Evolutionary conservation across 2,329 filamentous ascomycete species (phyloP).

Genomic region (Diplocarpon rosae): DNA sequence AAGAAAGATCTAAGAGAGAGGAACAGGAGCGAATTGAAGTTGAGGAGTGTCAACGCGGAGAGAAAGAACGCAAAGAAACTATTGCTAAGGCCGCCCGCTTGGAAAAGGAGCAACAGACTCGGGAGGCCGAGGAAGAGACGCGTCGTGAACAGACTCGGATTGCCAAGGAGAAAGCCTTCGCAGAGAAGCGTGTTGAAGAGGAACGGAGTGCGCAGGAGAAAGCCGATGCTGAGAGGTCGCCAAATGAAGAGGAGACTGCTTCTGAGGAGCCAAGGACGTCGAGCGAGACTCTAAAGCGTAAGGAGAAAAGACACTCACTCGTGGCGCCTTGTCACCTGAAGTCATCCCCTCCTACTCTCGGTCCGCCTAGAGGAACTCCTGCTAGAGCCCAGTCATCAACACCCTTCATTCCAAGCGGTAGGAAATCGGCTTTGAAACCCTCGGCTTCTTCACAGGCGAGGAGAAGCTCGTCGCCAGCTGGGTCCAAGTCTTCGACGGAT

Average conservation of each 20-base stretch:
- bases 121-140: conserved; percentile 7
- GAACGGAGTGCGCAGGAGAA: conserved; percentile 12
- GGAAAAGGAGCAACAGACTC: conserved; percentile 11
- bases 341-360: conserved; percentile 10
- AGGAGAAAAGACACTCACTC: conserved; percentile 5
- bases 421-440: conserved; percentile 19
- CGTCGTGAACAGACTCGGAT: conserved; percentile 7
- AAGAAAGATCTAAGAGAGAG: conserved; percentile 7
- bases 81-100: conserved; percentile 11
- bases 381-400: conserved; percentile 17
- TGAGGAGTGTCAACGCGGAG: conserved; percentile 5
- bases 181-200: conserved; percentile 4
- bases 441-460: conserved; percentile 14
- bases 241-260: conserved; percentile 2
- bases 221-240: conserved; percentile 3
- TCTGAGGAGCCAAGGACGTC: not conserved
- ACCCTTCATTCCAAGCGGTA: conserved; percentile 18
- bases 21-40: conserved; percentile 12
- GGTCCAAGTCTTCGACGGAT: conserved; percentile 7
- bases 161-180: conserved; percentile 14
- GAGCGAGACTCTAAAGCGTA: conserved; percentile 1
- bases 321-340: conserved; percentile 1
- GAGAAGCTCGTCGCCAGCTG: conserved; percentile 16
- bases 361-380: conserved; percentile 6
- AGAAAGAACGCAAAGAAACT: conserved; percentile 12